Evolutionary conservation across 1,139 yeast genomes (phyloP).

Genomic region (Pichia inconspicua): DNA sequence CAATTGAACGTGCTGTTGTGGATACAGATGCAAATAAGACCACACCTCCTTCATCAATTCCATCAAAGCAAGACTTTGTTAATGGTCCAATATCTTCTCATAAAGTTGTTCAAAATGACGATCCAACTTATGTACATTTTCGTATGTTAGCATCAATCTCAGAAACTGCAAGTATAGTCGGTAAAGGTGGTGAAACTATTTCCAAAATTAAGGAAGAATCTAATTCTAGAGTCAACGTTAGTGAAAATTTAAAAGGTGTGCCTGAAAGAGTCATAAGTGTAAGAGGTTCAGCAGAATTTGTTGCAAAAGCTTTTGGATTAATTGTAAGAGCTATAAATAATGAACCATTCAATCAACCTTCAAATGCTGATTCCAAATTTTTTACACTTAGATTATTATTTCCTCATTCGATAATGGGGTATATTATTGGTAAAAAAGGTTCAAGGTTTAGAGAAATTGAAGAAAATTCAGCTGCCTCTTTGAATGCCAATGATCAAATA

Average conservation of each 20-base stretch:
- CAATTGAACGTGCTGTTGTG: not conserved
- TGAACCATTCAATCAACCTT: constrained; percentile 62
- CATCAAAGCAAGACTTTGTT: constrained; percentile 10
- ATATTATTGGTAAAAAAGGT: constrained; percentile 76
- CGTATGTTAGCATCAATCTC: constrained; percentile 73
- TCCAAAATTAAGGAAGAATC: constrained; percentile 59
- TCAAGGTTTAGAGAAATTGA: constrained; percentile 73
- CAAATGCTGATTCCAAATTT: constrained; percentile 46
- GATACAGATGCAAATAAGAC: not conserved
- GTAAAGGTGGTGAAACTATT: constrained; percentile 70
- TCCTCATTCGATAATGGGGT: constrained; percentile 80
- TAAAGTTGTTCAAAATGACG: constrained; percentile 33
- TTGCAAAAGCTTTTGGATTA: constrained; percentile 76
- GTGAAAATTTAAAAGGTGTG: constrained; percentile 66
- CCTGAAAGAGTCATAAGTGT: constrained; percentile 74
- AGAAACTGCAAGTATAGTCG: constrained; percentile 70
- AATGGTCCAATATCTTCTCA: constrained; percentile 25
- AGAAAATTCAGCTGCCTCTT: constrained; percentile 71
- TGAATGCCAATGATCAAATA: constrained; percentile 69
- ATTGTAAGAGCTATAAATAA: constrained; percentile 59
- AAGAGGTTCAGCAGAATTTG: constrained; percentile 70
- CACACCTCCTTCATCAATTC: constrained; percentile 10
- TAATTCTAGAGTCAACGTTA: constrained; percentile 62
- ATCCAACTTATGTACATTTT: constrained; percentile 55
- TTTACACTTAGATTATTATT: constrained; percentile 56